phyloP scores from a whole-genome alignment of 192 early-diverging fungal species.

The Rhizophagus clarus region DNA sequence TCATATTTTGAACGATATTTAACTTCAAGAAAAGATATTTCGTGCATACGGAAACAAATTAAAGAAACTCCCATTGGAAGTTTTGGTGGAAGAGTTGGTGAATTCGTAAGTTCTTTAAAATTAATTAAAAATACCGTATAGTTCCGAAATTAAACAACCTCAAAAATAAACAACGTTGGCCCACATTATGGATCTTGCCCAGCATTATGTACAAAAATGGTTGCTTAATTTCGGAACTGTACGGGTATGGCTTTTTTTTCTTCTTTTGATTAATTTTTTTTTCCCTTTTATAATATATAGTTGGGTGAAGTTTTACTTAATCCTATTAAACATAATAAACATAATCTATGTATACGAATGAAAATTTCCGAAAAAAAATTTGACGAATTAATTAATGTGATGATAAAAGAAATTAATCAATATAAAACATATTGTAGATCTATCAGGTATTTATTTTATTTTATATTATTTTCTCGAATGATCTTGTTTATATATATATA shows the following conservation, averaged over 20 bases:
- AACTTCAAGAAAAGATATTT: not conserved
- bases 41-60: not conserved
- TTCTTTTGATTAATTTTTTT: not conserved
- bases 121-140: too few relatives aligned
- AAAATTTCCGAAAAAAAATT: not conserved
- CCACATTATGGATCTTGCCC: too few relatives aligned
- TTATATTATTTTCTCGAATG: not conserved
- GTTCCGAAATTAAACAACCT: too few relatives aligned
- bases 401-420: not conserved
- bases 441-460: not conserved
- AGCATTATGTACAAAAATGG: too few relatives aligned
- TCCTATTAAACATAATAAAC: not conserved
- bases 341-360: not conserved
- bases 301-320: not conserved
- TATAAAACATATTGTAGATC: not conserved
- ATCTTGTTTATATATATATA: not conserved
- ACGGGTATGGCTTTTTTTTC: not conserved
- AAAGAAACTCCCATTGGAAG: not conserved
- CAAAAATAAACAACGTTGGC: too few relatives aligned
- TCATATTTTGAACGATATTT: not conserved
- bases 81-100: not conserved
- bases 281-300: not conserved
- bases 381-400: not conserved
- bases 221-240: too few relatives aligned
- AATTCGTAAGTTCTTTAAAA: not conserved